Evolutionary conservation across 805 yeast species (phyloP), one percentile per base, ranked within the genome.

Genomic region (Myxozyma neotropica): DNA sequence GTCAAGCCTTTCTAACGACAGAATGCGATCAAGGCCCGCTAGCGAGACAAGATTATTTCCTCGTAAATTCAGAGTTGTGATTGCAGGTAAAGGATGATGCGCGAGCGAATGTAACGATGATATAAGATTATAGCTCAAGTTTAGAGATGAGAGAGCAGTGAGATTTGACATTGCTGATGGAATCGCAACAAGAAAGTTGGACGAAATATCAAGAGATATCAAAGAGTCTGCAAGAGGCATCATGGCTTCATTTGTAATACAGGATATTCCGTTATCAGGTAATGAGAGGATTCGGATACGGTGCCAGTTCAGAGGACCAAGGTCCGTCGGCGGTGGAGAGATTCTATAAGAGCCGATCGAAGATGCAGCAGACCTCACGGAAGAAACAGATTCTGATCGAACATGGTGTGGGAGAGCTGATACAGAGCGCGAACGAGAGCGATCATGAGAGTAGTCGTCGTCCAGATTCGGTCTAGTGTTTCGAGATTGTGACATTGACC

Each of bases 101-200:
- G 61, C 49, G 15, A 67, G 59, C 7, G 61, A 63, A 24, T 65
- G 57, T 24, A 59, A 40, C 13, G 63, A 55, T 10, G 59, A 53
- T 3, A 68, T 55, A 2, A 86, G 84, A 66, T 85, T 86, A 72
- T 87, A 88, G 8, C 89, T 83, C 50, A 84, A 69, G 53, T 83
- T 84, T 55, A 84, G 75, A 49, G 86, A 77, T 68, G 83, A 81
- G 62, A 90, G 78, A 59, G 80, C 78, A 1, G 71, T 65, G 38
- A 85, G 75, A 47, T 78, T 78, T 15, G 79, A 75, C 44, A 85
- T 74, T 3, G 87, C 83, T n/a, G 73, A 73, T 0, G 89, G 88
- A 8, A 85, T 66, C 7, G 72, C 71, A 24, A 77, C 77, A 31
- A 85, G 72, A 40, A 77, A 70, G 65, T 85, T 85, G 59, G 78